Evolutionary conservation across 2,329 filamentous ascomycete species (phyloP).

Genomic region (Fusarium compactum): DNA sequence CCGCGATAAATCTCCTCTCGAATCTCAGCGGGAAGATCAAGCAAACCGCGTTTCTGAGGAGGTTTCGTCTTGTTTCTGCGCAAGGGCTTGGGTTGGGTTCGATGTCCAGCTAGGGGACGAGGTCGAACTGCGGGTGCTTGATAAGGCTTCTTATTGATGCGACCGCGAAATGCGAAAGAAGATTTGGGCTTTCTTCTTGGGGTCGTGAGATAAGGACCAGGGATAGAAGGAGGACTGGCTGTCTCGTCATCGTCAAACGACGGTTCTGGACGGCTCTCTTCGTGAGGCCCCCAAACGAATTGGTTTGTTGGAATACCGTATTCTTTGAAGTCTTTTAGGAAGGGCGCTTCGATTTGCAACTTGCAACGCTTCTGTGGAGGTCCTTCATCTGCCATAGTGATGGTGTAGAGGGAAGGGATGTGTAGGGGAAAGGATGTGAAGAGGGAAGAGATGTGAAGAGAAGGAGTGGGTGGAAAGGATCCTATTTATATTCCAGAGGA

Average conservation of each 20-base stretch:
- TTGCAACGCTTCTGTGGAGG: constrained; percentile 8
- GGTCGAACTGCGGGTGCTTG: not conserved
- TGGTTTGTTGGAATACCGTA: constrained; percentile 27
- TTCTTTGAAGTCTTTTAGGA: constrained; percentile 22
- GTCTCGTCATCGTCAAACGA: constrained; percentile 33
- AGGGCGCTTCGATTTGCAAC: constrained; percentile 18
- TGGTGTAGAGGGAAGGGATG: not conserved
- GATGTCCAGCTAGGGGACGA: not conserved
- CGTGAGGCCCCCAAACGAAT: constrained; percentile 25
- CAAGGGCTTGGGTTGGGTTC: not conserved
- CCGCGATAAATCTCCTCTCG: constrained; percentile 49
- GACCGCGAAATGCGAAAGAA: not conserved
- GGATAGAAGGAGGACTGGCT: constrained; percentile 28
- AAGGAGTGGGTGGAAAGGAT: not conserved
- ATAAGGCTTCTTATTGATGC: not conserved
- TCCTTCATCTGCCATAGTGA: not conserved
- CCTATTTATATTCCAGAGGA: not conserved
- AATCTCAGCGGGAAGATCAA: constrained; percentile 49
- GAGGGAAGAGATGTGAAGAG: not conserved
- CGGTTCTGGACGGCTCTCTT: constrained; percentile 1
- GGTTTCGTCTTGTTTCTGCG: not conserved
- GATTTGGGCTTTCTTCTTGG: not conserved
- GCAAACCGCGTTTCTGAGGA: constrained; percentile 8
- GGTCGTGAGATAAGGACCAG: constrained; percentile 2
- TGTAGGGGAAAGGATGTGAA: not conserved